These are phyloP conservation scores for Trichoderma sp. DNA, from an alignment of 2,329 filamentous ascomycete species.

Conservation along the genomic window DNA sequence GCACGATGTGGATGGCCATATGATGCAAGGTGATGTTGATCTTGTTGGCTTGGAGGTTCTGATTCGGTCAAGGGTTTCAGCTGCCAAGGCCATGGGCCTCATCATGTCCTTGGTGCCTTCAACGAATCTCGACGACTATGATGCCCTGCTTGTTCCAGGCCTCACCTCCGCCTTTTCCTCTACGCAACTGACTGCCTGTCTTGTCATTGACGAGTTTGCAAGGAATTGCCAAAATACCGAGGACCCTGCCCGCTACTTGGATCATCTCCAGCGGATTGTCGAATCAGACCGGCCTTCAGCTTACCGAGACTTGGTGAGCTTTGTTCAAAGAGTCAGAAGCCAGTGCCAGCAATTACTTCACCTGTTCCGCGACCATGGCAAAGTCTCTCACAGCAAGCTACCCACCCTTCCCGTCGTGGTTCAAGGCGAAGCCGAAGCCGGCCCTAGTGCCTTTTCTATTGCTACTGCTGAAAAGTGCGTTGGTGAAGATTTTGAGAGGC, in stretches of 20 bases:
- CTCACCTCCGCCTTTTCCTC: constrained; percentile 77
- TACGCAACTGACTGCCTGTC: constrained; percentile 79
- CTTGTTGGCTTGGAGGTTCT: constrained; percentile 87
- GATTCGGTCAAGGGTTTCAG: constrained; percentile 84
- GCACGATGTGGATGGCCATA: constrained; percentile 96
- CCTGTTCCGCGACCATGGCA: constrained; percentile 87
- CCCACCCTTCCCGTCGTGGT: constrained; percentile 86
- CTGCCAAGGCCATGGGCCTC: constrained; percentile 81
- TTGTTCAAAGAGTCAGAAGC: constrained; percentile 83
- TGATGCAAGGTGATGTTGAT: constrained; percentile 96
- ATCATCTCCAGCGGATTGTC: constrained; percentile 70
- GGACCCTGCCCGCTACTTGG: constrained; percentile 53
- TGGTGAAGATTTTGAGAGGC: constrained; percentile 77
- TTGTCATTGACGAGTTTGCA: constrained; percentile 88
- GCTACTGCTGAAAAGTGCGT: constrained; percentile 86
- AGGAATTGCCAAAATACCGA: constrained; percentile 54
- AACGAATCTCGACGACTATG: constrained; percentile 62
- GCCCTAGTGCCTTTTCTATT: constrained; percentile 89
- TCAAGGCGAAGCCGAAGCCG: constrained; percentile 88
- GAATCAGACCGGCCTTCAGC: constrained; percentile 78
- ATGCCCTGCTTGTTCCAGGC: constrained; percentile 62
- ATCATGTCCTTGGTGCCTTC: constrained; percentile 77
- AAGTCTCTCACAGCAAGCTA: constrained; percentile 72
- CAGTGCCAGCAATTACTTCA: constrained; percentile 90
- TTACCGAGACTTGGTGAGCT: constrained; percentile 89